Base-by-base conservation (phyloP, 2,329 filamentous ascomycete genomes). In the Hypoxylon sp. region DNA sequence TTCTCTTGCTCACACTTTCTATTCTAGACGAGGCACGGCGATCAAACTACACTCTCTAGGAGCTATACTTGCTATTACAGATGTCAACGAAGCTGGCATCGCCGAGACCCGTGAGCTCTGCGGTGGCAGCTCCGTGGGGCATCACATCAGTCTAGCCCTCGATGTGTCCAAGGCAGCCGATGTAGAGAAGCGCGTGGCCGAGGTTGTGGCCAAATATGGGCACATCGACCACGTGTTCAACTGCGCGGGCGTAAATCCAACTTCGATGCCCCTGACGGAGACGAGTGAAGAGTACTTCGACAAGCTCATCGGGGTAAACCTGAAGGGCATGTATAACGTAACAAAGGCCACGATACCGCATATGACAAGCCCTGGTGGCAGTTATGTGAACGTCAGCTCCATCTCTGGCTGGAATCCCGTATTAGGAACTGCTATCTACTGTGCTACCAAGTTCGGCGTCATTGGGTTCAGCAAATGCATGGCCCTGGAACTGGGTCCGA, bases 211-310 rank as follows among this genome's bases (percentile, higher is more conserved):
- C 16, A 53, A 42, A 1, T 58, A 71, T 23, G 62, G 64, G 5
- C 56, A 55, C 6, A 60, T 74, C 7, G 63, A 73, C 59, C 64
- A 69, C 37, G 64, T 75, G 3, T 74, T 75, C 60, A 73, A 72
- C 56, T 76, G 76, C 45, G 68, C 71, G 5, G 76, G 76, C 23
- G 66, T 79, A n/a, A 79, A 79, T 54, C 76, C 77, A 1, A 77
- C 73, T 0, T 62, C 64, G 1, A 66, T 73, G 16, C 63, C 71
- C 2, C 68, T 77, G 19, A 69, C 68, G 21, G 64, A 71, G 3
- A 72, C 72, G 1, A 68, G 69, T 2, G 74, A 81, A 47, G 75
- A 67, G 7, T 81, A 78, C 57, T 78, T 72, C 66, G 71, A 76
- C 54, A 73, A 69, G 32, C 64, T 79, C 5, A 64, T 79, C 15